Percentiles rank a stretch among this genome's conserved stretches.
phyloP scores from a whole-genome alignment of 129 eudicot species.

The Mikania micrantha region DNA sequence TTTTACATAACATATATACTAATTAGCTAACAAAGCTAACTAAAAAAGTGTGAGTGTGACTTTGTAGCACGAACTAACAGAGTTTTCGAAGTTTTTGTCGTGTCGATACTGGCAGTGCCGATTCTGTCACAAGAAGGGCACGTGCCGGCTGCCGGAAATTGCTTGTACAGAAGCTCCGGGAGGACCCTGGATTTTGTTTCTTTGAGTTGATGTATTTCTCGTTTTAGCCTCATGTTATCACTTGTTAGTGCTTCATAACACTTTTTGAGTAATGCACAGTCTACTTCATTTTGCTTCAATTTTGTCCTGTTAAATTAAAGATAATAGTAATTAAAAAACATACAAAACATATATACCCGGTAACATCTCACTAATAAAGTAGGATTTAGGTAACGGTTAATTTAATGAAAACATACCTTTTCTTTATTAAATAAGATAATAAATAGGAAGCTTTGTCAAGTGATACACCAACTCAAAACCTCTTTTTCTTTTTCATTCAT shows the following conservation, averaged over 20 bases:
- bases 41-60: slow-evolving; percentile 30
- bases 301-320: slow-evolving; percentile 32
- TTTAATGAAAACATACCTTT: too few species aligned
- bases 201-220: slow-evolving; percentile 42
- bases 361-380: too few species aligned
- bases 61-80: slow-evolving; percentile 16
- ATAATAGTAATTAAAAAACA: too few species aligned
- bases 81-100: neutral
- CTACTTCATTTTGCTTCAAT: slow-evolving; percentile 58
- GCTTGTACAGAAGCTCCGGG: slow-evolving; percentile 15
- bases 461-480: too few species aligned
- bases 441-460: too few species aligned
- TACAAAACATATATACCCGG: too few species aligned
- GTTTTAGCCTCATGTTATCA: slow-evolving; percentile 39
- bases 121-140: slow-evolving; percentile 48
- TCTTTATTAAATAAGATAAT: too few species aligned
- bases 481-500: too few species aligned
- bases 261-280: slow-evolving; percentile 39
- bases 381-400: too few species aligned
- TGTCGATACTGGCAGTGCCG: neutral
- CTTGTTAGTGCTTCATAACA: slow-evolving; percentile 35
- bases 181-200: slow-evolving; percentile 9
- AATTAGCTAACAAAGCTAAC: slow-evolving; percentile 7
- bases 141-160: slow-evolving; percentile 35
- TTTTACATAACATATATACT: too few species aligned